These are phyloP conservation scores for Leccinum obscurum DNA, from an alignment of 768 basidiomycete genomes.

Conservation along the genomic window DNA sequence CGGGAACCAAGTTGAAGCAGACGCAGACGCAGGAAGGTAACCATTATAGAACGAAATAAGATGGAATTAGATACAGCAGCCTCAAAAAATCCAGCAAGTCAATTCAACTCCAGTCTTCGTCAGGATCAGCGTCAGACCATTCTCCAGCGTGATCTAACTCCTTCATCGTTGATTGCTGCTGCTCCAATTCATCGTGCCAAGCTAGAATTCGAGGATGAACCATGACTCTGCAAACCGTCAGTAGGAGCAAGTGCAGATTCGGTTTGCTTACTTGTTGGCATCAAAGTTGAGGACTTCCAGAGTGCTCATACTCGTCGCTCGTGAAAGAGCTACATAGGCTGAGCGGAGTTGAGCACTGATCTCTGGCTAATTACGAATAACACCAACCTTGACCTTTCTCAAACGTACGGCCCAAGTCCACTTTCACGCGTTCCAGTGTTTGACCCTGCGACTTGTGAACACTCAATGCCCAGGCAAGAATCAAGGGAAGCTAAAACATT, in stretches of 20 bases:
- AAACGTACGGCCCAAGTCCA: slow-evolving; percentile 74
- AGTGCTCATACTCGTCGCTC: slow-evolving; percentile 64
- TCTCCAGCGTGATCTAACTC: slow-evolving; percentile 15
- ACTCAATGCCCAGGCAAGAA: slow-evolving; percentile 84
- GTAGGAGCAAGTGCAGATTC: not conserved
- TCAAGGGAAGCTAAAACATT: slow-evolving; percentile 51
- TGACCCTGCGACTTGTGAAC: slow-evolving; percentile 93
- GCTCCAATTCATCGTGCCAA: slow-evolving; percentile 47
- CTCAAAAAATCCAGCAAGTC: not conserved
- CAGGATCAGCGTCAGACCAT: slow-evolving; percentile 36
- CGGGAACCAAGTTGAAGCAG: too few species aligned
- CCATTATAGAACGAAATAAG: not conserved
- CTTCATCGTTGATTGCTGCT: slow-evolving; percentile 11
- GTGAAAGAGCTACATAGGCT: slow-evolving; percentile 75
- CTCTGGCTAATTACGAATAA: not conserved
- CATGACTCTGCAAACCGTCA: slow-evolving; percentile 45
- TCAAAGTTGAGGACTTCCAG: slow-evolving; percentile 69
- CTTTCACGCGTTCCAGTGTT: slow-evolving; percentile 80
- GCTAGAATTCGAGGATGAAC: slow-evolving; percentile 63
- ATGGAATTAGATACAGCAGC: not conserved
- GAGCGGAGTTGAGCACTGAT: not conserved
- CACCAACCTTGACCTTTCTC: slow-evolving; percentile 73
- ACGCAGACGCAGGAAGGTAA: not conserved
- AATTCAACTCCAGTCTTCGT: slow-evolving; percentile 31
- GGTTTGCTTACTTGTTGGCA: slow-evolving; percentile 48